Conservation (phyloP, 192 early-diverging fungal genomes). For the Coemansia sp. region DNA sequence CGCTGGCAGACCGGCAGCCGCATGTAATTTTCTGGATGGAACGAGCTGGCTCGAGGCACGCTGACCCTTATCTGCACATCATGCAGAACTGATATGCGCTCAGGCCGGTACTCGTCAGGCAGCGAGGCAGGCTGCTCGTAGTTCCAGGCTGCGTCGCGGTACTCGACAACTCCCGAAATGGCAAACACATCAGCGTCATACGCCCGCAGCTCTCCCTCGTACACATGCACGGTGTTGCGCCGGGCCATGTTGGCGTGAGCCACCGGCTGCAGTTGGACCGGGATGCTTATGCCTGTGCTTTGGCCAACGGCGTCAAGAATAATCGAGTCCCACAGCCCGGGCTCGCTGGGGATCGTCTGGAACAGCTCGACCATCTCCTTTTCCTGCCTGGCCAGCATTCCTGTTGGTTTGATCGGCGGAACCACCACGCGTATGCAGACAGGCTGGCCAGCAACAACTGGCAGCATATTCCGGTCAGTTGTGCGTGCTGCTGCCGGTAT, state of each 20-base stretch:
- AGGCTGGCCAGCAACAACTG: constrained; percentile 13
- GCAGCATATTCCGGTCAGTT: not conserved
- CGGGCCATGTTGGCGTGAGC: constrained; percentile 11
- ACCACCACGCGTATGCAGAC: constrained; percentile 19
- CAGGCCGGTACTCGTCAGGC: constrained; percentile 2
- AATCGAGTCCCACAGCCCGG: constrained; percentile 21
- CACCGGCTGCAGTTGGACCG: constrained; percentile 7
- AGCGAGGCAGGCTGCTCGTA: constrained; percentile 13
- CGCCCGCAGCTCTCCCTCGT: constrained; percentile 19
- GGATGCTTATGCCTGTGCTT: constrained; percentile 1
- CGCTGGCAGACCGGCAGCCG: constrained; percentile 15
- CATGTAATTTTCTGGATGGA: constrained; percentile 9
- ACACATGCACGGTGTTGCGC: constrained; percentile 18
- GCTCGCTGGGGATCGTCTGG: constrained; percentile 15
- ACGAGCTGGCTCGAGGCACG: constrained; percentile 11
- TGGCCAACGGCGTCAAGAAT: constrained; percentile 18
- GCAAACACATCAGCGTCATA: constrained; percentile 15
- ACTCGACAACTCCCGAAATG: constrained; percentile 11
- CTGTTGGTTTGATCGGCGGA: not conserved
- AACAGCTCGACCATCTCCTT: constrained; percentile 4
- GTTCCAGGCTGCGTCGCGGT: constrained; percentile 22
- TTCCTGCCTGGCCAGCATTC: not conserved
- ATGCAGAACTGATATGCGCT: constrained; percentile 7
- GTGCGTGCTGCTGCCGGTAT: not conserved
- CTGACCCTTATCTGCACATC: constrained; percentile 2